Base-by-base conservation (phyloP, 2,329 filamentous ascomycete species). In the Coniella vitis region DNA sequence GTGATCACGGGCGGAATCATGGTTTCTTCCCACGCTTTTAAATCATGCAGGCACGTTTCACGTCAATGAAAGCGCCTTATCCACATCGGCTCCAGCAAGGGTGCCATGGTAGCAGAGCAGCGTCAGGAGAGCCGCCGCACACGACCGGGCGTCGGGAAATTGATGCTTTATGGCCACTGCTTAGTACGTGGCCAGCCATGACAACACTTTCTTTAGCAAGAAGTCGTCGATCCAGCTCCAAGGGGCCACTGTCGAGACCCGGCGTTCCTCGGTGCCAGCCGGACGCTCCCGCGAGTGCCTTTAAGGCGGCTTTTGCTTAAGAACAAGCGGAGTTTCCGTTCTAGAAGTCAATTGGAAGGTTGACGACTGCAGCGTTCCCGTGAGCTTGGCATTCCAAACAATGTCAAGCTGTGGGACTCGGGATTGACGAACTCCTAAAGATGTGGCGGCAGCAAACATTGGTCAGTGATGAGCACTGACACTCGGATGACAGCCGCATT, bases 261-360 rank as follows among this genome's bases (percentile, higher is more conserved):
- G 40, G 40, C 40, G 40, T 31, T 32, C 21, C 9, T 16, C 29
- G 38, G 21, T n/a, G n/a, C 20, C 14, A 31, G 20, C 29, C 16
- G 38, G 38, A 21, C 38, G 38, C 20, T 41, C 38, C 38, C 38
- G 38, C 7, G 13, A 13, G 14, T n/a, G n/a, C n/a, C n/a, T n/a
- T n/a, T n/a, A n/a, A n/a, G n/a, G n/a, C n/a, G n/a, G n/a, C n/a
- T n/a, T n/a, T n/a, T n/a, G n/a, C n/a, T n/a, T n/a, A n/a, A n/a
- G n/a, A n/a, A n/a, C n/a, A n/a, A n/a, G 38, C 22, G 22, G 38
- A 25, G 38, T 12, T 17, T n/a, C 22, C 38, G n/a, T 41, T 41
- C 38, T 31, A 41, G 38, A 41, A 41, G 38, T 10, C 38, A n/a
- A 16, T n/a, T 41, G 29, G 38, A 41, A 41, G 38, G 22, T 41